These are phyloP conservation scores for Cryptococcus hybrid DNA, from an alignment of 1,284 basidiomycete species.

Conservation along the genomic window DNA sequence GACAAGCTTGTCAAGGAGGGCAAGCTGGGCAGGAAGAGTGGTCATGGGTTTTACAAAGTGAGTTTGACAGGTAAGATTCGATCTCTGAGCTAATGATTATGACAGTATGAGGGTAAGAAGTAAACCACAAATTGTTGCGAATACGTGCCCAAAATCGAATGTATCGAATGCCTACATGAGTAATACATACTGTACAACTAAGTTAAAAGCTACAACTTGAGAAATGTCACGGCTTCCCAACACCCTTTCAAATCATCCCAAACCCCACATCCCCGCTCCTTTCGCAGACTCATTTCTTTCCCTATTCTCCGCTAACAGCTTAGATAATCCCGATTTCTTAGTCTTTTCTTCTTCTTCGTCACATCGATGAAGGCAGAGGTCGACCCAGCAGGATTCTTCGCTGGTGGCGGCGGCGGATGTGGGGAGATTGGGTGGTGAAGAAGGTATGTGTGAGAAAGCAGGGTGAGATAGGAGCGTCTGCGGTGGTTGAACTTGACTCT, in stretches of 20 bases:
- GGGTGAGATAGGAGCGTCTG: conserved; percentile 14
- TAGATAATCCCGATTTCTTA: conserved; percentile 44
- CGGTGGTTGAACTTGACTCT: not conserved
- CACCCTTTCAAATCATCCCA: conserved; percentile 5
- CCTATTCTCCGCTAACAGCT: conserved; percentile 46
- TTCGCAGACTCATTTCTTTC: conserved; percentile 26
- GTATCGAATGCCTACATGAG: not conserved
- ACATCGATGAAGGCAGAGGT: conserved; percentile 7
- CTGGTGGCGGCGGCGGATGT: conserved; percentile 34
- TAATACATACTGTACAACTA: not conserved
- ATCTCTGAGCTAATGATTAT: not conserved
- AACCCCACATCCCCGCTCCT: conserved; percentile 29
- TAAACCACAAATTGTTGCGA: not conserved
- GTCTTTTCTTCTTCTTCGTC: conserved; percentile 32
- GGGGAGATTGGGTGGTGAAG: conserved; percentile 34
- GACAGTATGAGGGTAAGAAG: conserved; percentile 14
- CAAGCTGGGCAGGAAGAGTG: conserved; percentile 57
- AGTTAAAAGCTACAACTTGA: not conserved
- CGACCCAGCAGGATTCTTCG: not conserved
- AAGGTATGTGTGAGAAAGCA: conserved; percentile 30
- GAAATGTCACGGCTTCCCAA: not conserved
- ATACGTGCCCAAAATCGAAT: not conserved
- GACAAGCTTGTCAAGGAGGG: conserved; percentile 56
- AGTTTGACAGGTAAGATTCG: conserved; percentile 9
- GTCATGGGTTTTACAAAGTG: conserved; percentile 50